Evolutionary conservation across 176 grass and related monocot species (phyloP).

Genomic region (Paspalum vaginatum): DNA sequence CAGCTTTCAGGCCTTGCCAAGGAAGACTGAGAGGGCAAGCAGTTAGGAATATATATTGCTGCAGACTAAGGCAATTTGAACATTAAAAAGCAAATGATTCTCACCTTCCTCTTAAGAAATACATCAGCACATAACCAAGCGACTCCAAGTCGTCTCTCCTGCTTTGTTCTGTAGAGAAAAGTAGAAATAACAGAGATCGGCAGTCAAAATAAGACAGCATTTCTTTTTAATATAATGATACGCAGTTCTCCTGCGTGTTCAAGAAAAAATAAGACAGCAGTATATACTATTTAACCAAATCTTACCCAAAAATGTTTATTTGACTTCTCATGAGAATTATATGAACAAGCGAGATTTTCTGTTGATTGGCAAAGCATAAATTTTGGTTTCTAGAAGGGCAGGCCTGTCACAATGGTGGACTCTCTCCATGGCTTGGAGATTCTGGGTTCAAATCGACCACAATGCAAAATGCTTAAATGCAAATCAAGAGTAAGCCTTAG

Average conservation of each 20-base stretch:
- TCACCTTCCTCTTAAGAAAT: conserved; percentile 90
- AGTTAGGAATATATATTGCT: conserved; percentile 40
- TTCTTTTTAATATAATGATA: too few relatives aligned
- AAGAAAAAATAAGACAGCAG: not conserved
- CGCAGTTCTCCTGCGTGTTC: too few relatives aligned
- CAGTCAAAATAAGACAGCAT: conserved; percentile 19
- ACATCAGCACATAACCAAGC: conserved; percentile 89
- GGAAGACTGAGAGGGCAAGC: conserved; percentile 62
- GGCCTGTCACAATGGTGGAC: not conserved
- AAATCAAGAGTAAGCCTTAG: too few relatives aligned
- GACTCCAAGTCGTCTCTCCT: conserved; percentile 91
- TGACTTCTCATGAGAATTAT: not conserved
- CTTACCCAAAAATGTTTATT: not conserved
- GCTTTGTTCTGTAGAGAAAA: conserved; percentile 76
- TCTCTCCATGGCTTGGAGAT: not conserved
- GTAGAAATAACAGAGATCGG: not conserved
- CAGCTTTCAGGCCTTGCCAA: conserved; percentile 91
- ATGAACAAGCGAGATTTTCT: not conserved
- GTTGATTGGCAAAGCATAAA: conserved; percentile 4
- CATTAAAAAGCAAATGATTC: conserved; percentile 39
- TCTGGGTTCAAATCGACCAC: not conserved
- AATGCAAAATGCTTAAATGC: not conserved
- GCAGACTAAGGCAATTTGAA: conserved; percentile 27
- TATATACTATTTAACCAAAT: not conserved
- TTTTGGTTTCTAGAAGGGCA: conserved; percentile 23